Base-by-base conservation (phyloP, 2,329 filamentous ascomycete genomes). In the Fusarium sp. region DNA sequence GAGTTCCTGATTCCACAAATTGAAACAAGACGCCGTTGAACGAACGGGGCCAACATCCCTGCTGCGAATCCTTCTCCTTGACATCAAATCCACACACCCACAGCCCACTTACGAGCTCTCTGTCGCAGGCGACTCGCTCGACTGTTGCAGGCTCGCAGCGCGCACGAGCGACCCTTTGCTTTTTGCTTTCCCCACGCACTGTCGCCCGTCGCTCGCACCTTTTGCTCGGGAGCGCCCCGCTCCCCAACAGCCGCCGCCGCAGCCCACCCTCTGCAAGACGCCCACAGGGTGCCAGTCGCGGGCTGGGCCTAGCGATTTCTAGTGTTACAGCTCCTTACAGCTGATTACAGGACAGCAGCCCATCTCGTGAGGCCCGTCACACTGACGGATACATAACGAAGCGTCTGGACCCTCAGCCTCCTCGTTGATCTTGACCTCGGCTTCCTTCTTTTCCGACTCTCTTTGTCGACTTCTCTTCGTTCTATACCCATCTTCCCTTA, bases 331-430 rank as follows among this genome's bases (percentile, higher is more conserved):
- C 60, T 73, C 72, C 63, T 53, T 59, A 44, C 68, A 71, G 64
- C 61, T 60, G 65, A 66, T 65, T 60, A 56, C 55, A 57, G 40
- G 42, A 44, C 56, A 27, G 44, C 60, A 33, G 51, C 38, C 36
- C 51, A 64, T 64, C 36, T 38, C 16, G 51, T 64, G 51, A 64
- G 61, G 61, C 27, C 36, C 14, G 29, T 62, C 60, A 62, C 60
- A 64, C 49, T 60, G 64, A 67, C 64, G 44, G 58, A 72, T 74
- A 74, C 68, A 74, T 74, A 74, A 74, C 62, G 44, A 73, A 73
- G 58, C 29, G 58, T 42, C 40, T 40, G 49, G 55, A 12, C 66
- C 61, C 58, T 63, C 38, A 42, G 33, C 61, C 20, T 36, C 55
- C 36, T 61, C 33, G n/a, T 51, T 55, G 29, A 24, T 44, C 24